A percentile compares a stretch with the other conserved stretches of the same genome.
phyloP scores from a whole-genome alignment of 257 asterid species.

The Solanum tacnaense region DNA sequence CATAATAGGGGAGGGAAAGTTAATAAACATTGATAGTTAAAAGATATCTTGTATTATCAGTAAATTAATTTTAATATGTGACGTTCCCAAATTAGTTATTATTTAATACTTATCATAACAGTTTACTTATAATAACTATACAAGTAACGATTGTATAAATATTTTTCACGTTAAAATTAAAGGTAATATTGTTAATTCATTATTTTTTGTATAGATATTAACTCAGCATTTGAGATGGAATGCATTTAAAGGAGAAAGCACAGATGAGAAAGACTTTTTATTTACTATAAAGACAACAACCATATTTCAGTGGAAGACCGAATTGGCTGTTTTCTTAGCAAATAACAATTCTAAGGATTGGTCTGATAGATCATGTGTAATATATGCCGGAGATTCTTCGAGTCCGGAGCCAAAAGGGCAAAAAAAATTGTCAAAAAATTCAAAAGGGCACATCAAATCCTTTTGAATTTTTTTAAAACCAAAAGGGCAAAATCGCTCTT shows the following conservation, averaged over 20 bases:
- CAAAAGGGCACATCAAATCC: too few species aligned
- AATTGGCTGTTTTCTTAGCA: conserved; percentile 28
- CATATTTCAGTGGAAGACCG: conserved; percentile 12
- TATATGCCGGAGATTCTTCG: conserved; percentile 32
- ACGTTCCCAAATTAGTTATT: too few species aligned
- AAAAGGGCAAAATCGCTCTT: too few species aligned
- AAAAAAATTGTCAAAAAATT: too few species aligned
- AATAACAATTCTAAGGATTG: conserved; percentile 10
- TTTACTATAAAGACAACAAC: conserved; percentile 30
- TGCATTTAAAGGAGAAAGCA: conserved; percentile 26
- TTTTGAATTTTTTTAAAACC: too few species aligned
- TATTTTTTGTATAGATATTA: conserved; percentile 2
- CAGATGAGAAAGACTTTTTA: conserved; percentile 9
- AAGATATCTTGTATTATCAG: too few species aligned
- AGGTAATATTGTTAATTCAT: neutral
- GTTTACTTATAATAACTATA: neutral
- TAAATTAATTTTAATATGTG: too few species aligned
- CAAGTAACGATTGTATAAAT: neutral
- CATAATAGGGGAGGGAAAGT: neutral
- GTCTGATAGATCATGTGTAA: conserved; percentile 13
- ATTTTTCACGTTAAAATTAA: neutral
- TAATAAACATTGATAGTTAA: too few species aligned
- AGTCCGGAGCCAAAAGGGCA: too few species aligned
- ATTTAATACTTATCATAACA: neutral
- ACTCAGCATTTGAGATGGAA: conserved; percentile 21